Evolutionary conservation across 139 green algal genomes (phyloP), one percentile per base, ranked within the genome.

Genomic region (Coccomyxa sp.): DNA sequence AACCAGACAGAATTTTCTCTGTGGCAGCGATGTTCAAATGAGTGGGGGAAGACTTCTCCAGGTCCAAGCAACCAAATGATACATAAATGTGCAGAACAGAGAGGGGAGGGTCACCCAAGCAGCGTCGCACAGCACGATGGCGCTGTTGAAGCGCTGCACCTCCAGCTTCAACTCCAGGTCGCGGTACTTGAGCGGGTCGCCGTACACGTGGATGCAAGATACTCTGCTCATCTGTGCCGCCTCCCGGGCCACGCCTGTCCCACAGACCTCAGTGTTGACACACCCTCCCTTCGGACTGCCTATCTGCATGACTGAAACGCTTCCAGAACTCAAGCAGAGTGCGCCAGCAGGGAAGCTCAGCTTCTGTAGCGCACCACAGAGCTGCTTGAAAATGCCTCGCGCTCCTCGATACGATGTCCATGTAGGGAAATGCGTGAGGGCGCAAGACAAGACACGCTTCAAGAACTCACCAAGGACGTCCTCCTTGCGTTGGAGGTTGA

Each of bases 91-190:
- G 38, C 38, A 51, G 38, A 51, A 51, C 38, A 51, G 38, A 51
- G 38, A 51, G 3, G 38, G 38, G 38, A 51, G 38, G 38, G 38
- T 86, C 51, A 88, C 57, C 85, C 88, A 91, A 14, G 67, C 27
- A 30, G 45, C 60, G 67, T 91, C 88, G 66, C 88, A 91, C 79
- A 91, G 81, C 59, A 90, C 81, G 76, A 91, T 66, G 11, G 84
- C 85, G 25, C 79, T 83, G 58, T 60, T 68, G 79, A 75, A 82
- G 1, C 28, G 31, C 63, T 25, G 12, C 57, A 86, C 66, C 30
- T 82, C 82, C 15, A 86, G 31, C 63, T 68, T 79, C 63, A 60
- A 28, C 0, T 60, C 68, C 45, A 92, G 83, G 58, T 89, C 84
- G 21, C 51, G 63, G 27, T 85, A 83, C 82, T 88, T 77, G 78